Base-by-base conservation (phyloP, 139 green algal genomes). In the Picochlorum costavermella region DNA sequence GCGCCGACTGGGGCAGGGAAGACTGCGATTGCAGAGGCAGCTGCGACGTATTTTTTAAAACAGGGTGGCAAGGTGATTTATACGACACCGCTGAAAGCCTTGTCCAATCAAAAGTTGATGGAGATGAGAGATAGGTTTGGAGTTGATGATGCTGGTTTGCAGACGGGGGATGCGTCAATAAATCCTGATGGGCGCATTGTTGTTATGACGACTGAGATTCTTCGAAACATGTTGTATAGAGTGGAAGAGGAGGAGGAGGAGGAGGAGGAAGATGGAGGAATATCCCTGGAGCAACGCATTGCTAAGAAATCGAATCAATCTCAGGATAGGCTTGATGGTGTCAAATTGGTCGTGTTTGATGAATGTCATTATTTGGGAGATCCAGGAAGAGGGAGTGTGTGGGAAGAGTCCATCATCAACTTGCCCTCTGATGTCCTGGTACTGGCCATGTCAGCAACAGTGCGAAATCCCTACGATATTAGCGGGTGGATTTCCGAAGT, bases 131-230 rank as follows among this genome's bases (percentile, higher is more conserved):
- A 74, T 50, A 66, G 82, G 14, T 96, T 96, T 76, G 89, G 88
- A 11, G 12, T 43, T 8, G 66, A 79, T 3, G 29, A 61, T 5
- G 82, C 88, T 28, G 89, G 89, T 0, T 77, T 96, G 53, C 74
- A 95, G 78, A 99, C 94, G 0, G 94, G 94, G 4, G 94, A 99
- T 63, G 84, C 77, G 2, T 82, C 73, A 17, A 76, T 99, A 10
- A 96, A 96, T 70, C 66, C 82, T 1, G 89, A 96, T 10, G 88
- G 80, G 0, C 63, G 80, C 40, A 83, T 95, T n/a, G 83, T 98
- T 25, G 81, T 98, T 17, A 98, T 98, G 92, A 99, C 94, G 11
- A 99, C 94, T 0, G 94, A 99, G 74, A 96, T 99, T 64, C 80
- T 98, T 57, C 73, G 94, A 44, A 99, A 98, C 82, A 96, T 96